A percentile compares a stretch with the other conserved stretches of the same genome.
Conservation (phyloP, 2,329 filamentous ascomycete genomes). For the Fusarium sarcochroum region DNA sequence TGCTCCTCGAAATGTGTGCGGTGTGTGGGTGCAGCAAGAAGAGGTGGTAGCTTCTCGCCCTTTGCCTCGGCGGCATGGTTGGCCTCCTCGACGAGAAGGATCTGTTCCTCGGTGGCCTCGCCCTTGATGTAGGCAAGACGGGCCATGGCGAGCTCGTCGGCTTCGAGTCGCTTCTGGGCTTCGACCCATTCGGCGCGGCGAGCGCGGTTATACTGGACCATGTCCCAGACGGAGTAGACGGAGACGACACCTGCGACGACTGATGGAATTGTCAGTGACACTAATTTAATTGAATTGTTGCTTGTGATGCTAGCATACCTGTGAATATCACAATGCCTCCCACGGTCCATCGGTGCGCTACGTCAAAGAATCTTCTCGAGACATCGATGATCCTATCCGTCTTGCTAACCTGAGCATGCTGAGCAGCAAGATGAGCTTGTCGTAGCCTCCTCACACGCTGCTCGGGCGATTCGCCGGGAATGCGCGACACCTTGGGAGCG, state of each 20-base stretch:
- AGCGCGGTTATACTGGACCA: constrained; percentile 72
- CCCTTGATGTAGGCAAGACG: constrained; percentile 73
- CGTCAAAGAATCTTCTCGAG: constrained; percentile 67
- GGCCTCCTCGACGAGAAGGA: constrained; percentile 69
- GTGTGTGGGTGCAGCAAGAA: constrained; percentile 63
- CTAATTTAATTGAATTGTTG: not conserved
- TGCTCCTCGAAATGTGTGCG: constrained; percentile 55
- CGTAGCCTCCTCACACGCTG: constrained; percentile 78
- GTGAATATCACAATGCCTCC: constrained; percentile 69
- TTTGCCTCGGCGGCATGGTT: constrained; percentile 62
- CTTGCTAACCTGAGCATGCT: constrained; percentile 68
- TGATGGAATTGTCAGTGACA: constrained; percentile 47
- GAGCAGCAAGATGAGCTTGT: constrained; percentile 76
- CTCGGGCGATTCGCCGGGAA: constrained; percentile 72
- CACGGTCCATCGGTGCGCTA: constrained; percentile 69
- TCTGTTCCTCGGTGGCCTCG: constrained; percentile 69
- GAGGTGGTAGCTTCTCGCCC: constrained; percentile 64
- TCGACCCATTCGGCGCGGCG: constrained; percentile 71
- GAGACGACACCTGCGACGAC: constrained; percentile 69
- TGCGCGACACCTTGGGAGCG: constrained; percentile 50
- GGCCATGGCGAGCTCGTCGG: constrained; percentile 69
- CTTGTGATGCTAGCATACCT: constrained; percentile 57
- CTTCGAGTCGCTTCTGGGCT: constrained; percentile 66
- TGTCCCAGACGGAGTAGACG: constrained; percentile 72
- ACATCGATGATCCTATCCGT: constrained; percentile 65